Evolutionary conservation across 2,329 filamentous ascomycete genomes (phyloP).

Genomic region (Whalleya microplaca): DNA sequence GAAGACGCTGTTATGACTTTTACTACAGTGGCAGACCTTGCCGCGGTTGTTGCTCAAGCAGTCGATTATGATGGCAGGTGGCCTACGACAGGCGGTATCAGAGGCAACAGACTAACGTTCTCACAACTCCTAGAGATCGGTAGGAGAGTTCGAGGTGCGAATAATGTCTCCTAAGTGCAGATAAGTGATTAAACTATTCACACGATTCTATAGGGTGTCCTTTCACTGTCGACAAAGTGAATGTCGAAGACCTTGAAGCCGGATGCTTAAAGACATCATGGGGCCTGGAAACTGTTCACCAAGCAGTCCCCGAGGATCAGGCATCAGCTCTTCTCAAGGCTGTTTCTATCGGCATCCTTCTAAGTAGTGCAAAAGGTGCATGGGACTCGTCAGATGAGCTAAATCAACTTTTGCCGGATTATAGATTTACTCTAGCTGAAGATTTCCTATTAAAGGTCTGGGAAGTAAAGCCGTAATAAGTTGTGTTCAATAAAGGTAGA

Average conservation of each 20-base stretch:
- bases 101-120: conserved; percentile 41
- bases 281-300: conserved; percentile 38
- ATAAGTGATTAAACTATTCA: conserved; percentile 16
- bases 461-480: conserved; percentile 40
- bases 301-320: conserved; percentile 40
- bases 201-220: conserved; percentile 31
- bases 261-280: conserved; percentile 47
- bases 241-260: conserved; percentile 49
- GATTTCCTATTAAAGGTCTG: conserved; percentile 44
- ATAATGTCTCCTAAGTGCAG: background rate
- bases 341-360: conserved; percentile 46
- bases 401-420: conserved; percentile 49
- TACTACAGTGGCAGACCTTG: conserved; percentile 49
- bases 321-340: conserved; percentile 39
- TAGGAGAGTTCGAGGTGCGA: conserved; percentile 46
- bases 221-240: conserved; percentile 50
- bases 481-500: background rate
- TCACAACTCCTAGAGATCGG: conserved; percentile 45
- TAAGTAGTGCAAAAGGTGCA: conserved; percentile 44
- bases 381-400: conserved; percentile 49
- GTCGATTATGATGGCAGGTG: conserved; percentile 49
- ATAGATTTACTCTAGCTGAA: conserved; percentile 44
- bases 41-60: conserved; percentile 42
- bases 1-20: conserved; percentile 49
- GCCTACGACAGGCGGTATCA: conserved; percentile 47